Base-by-base conservation (phyloP, 2,329 filamentous ascomycete genomes). In the Colletotrichum musicola region DNA sequence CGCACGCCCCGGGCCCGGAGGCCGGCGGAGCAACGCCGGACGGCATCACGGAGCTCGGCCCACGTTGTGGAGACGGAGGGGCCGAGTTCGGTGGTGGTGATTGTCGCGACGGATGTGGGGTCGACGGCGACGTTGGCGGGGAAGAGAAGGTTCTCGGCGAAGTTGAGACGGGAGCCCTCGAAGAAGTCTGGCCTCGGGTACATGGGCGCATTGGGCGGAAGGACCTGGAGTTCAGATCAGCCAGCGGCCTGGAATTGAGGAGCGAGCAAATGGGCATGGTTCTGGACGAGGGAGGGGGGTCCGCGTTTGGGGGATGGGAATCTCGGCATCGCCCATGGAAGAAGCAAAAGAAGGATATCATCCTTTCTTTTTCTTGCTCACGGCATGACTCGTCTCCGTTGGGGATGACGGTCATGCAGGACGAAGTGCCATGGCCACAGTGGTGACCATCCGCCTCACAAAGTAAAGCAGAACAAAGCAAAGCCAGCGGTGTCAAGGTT, bases 131-230 rank as follows among this genome's bases (percentile, higher is more conserved):
- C 81, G 44, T 87, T 82, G 57, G 84, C 84, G 4, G 95, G 95
- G 78, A 91, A 98, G 4, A 99, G 89, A 62, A 98, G 85, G 78
- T 99, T 99, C 82, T 98, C 93, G 27, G 95, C 95, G 77, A 98
- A 98, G 80, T 98, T 99, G 72, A 98, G 85, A 66, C 85, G 89
- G 14, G 93, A 88, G 10, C 91, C 91, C 64, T 89, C 79, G 78
- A 98, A 98, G 84, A 97, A 98, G 68, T 90, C 84, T 7, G 95
- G 95, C 25, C 94, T 90, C 25, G 95, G 95, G 75, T 94, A 98
- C 86, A 98, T 92, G 54, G 88, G 84, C 6, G 89, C 86, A 62
- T 88, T 80, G 47, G 86, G 77, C 25, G 92, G 88, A 18, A 97
- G 83, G 49, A 93, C 91, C 90, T 95, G 74, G 16, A 55, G 59